A percentile compares a stretch with the other conserved stretches of the same genome.
phyloP scores from a whole-genome alignment of 108 stramenopile genomes.

The Fistulifera solaris region DNA sequence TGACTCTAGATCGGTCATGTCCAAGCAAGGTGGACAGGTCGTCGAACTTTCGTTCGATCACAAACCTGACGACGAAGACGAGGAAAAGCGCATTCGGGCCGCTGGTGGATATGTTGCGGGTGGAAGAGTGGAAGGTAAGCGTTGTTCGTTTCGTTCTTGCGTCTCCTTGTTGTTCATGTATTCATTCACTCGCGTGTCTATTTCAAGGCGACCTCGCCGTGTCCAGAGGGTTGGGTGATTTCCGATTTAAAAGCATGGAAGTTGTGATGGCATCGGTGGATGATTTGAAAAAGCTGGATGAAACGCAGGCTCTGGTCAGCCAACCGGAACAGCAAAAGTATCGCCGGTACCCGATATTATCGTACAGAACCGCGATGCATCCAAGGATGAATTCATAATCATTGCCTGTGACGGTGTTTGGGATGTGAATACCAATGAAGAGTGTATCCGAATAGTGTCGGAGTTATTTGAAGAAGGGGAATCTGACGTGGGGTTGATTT shows the following conservation, averaged over 20 bases:
- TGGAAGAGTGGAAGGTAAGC: conserved; percentile 60
- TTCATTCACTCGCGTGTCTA: too few species aligned
- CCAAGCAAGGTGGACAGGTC: conserved; percentile 9
- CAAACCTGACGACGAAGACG: conserved; percentile 74
- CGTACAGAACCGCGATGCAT: conserved; percentile 35
- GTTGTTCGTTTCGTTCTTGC: too few species aligned
- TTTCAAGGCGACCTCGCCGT: conserved; percentile 79
- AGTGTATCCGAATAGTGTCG: conserved; percentile 70
- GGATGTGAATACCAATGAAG: conserved; percentile 84
- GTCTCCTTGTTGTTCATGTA: too few species aligned
- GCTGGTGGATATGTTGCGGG: conserved; percentile 63
- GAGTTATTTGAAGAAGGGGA: conserved; percentile 71
- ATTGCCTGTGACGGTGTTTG: conserved; percentile 93
- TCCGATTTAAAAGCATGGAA: conserved; percentile 55
- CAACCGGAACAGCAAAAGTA: conserved; percentile 74
- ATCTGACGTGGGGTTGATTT: conserved; percentile 55
- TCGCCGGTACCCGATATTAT: conserved; percentile 73
- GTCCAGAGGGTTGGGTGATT: conserved; percentile 83
- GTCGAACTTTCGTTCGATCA: conserved; percentile 81
- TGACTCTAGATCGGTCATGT: conserved; percentile 79
- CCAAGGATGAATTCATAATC: conserved; percentile 74
- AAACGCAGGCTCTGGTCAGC: conserved; percentile 2
- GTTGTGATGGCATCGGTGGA: background rate
- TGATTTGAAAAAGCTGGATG: background rate
- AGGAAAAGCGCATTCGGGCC: conserved; percentile 48